Percentiles rank a stretch among this genome's conserved stretches.
phyloP scores from a whole-genome alignment of 306 rosid genomes.

The Vicia villosa region DNA sequence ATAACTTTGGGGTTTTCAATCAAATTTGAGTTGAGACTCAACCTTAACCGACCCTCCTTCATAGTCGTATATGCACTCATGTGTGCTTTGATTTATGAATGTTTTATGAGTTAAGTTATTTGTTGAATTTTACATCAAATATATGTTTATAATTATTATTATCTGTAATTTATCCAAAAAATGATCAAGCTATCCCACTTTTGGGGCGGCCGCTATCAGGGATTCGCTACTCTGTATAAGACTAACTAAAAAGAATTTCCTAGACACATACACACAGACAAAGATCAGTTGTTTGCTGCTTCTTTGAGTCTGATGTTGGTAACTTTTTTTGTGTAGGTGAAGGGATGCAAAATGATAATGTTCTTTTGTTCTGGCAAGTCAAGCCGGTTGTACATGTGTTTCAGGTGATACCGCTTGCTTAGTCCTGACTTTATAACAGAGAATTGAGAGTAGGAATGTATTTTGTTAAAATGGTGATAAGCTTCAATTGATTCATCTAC shows the following conservation, averaged over 20 bases:
- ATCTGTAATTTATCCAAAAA: too few species aligned
- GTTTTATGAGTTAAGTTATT: too few species aligned
- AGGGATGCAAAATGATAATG: slow-evolving; percentile 62
- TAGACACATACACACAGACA: not conserved
- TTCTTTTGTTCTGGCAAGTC: slow-evolving; percentile 98
- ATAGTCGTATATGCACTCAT: too few species aligned
- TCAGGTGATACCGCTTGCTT: slow-evolving; percentile 62
- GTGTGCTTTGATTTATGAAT: too few species aligned
- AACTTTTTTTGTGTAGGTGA: slow-evolving; percentile 57
- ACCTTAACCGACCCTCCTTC: too few species aligned
- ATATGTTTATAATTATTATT: too few species aligned
- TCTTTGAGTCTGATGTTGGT: slow-evolving; percentile 32
- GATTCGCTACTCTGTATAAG: not conserved
- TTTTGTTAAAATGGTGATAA: not conserved
- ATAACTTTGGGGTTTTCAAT: too few species aligned
- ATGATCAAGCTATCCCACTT: too few species aligned
- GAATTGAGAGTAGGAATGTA: slow-evolving; percentile 1
- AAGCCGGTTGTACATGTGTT: slow-evolving; percentile 89
- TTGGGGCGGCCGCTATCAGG: too few species aligned
- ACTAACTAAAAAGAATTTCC: not conserved
- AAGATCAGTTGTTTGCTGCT: not conserved
- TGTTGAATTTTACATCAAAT: too few species aligned
- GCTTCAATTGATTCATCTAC: not conserved
- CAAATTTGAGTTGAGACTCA: too few species aligned
- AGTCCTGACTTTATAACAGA: slow-evolving; percentile 8